Evolutionary conservation across 2,329 filamentous ascomycete genomes (phyloP), one percentile per base, ranked within the genome.

Genomic region (Amylocarpus encephaloides): DNA sequence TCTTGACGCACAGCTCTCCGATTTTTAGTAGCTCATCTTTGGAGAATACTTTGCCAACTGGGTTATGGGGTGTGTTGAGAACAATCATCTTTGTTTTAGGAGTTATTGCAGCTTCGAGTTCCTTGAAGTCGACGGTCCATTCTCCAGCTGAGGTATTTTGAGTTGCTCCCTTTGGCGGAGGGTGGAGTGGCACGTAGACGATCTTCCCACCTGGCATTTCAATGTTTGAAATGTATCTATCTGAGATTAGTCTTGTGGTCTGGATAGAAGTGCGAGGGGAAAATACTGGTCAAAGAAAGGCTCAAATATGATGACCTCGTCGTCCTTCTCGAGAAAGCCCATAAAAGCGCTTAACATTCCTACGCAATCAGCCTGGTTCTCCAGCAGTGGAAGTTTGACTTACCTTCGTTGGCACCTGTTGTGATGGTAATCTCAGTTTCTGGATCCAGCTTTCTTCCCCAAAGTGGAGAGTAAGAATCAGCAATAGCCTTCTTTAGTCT

Each of bases 241-340:
- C 46, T 12, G 44, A 7, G 2, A 18, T 46, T 11, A 46, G 43
- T 16, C 15, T 15, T 12, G n/a, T 19, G 38, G 34, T 36, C 4
- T 16, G 3, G 26, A 9, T 19, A 13, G 9, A 22, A 30, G 12
- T 4, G 6, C 1, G 6, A 29, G 15, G 26, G 22, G 6, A 12
- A 18, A 63, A 75, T 67, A 88, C 83, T 98, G 93, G 70, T 98
- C 93, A 67, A 97, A 98, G 72, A 96, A 98, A 10, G 93, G 93
- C 73, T 98, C 93, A 67, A 98, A 96, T 50, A 98, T 80, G 59
- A 98, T 96, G 58, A 96, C 93, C 69, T 98, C 93, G 65, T 98
- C 93, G 11, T 89, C 93, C 1, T 81, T 79, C 70, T 98, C 93
- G 51, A 98, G 83, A 62, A 98, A 98, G 2, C 80, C 93, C 93